Conservation (phyloP, 2,329 filamentous ascomycete species). For the Podosphaera xanthii region DNA sequence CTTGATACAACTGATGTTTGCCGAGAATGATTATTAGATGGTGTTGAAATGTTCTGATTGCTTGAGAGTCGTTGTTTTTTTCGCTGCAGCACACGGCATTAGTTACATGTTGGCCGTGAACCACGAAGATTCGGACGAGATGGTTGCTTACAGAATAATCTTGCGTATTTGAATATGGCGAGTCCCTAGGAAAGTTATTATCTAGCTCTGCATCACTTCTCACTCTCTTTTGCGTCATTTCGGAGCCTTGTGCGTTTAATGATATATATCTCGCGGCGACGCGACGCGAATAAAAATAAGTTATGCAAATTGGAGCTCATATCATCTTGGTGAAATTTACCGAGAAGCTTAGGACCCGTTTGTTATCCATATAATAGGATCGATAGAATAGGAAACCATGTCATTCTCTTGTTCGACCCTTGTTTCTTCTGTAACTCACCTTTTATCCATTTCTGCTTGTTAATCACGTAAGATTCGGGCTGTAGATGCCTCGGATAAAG, state of each 20-base stretch:
- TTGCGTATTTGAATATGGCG: neutral
- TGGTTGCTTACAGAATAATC: neutral
- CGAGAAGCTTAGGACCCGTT: neutral
- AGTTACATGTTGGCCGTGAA: neutral
- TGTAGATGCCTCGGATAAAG: too few relatives aligned
- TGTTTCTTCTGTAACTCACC: too few relatives aligned
- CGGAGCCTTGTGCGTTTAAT: neutral
- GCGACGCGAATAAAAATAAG: neutral
- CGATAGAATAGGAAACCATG: too few relatives aligned
- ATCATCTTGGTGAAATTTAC: neutral
- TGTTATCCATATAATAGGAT: too few relatives aligned
- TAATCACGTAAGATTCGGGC: too few relatives aligned
- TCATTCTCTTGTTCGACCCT: too few relatives aligned
- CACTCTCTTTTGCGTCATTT: neutral
- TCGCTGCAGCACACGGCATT: slow-evolving; percentile 14
- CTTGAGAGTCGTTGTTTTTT: slow-evolving; percentile 21
- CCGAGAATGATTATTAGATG: slow-evolving; percentile 6
- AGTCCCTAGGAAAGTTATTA: neutral
- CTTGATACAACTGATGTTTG: slow-evolving; percentile 7
- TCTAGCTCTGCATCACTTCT: neutral
- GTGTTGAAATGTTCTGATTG: neutral
- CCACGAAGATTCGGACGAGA: neutral
- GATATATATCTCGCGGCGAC: neutral
- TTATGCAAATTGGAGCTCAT: neutral
- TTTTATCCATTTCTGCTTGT: too few relatives aligned